Conservation (phyloP, 306 rosid species). For the Crotalaria pallida region DNA sequence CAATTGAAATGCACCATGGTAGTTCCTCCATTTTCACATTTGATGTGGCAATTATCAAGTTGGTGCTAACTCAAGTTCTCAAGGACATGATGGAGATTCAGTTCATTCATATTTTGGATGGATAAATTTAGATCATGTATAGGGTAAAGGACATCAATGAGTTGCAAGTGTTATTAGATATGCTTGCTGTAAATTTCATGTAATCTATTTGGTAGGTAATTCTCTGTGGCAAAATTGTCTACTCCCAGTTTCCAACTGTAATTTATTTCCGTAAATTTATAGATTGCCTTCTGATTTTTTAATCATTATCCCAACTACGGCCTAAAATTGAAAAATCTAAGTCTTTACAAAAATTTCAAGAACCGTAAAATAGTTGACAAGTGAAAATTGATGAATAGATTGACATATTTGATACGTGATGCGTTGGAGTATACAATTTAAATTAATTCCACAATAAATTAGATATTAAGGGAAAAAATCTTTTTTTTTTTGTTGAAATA, state of each 20-base stretch:
- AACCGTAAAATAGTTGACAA: background rate
- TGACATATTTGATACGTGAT: background rate
- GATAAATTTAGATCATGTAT: constrained; percentile 36
- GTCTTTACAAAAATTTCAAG: background rate
- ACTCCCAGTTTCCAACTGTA: background rate
- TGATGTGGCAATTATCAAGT: constrained; percentile 12
- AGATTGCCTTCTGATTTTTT: background rate
- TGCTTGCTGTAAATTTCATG: constrained; percentile 24
- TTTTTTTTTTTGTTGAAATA: too few species aligned
- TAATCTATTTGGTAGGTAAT: background rate
- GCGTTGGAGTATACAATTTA: too few species aligned
- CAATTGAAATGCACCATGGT: background rate
- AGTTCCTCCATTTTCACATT: background rate
- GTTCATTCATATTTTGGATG: constrained; percentile 7
- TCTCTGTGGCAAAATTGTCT: constrained; percentile 22
- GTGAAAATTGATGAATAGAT: background rate
- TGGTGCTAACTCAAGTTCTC: constrained; percentile 1
- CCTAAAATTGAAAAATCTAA: background rate
- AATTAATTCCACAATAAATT: too few species aligned
- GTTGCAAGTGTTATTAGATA: constrained; percentile 59
- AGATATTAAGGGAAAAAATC: too few species aligned
- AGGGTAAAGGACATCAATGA: constrained; percentile 25
- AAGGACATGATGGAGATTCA: background rate
- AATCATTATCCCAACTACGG: background rate
- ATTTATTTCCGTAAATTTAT: background rate